A percentile compares a stretch with the other conserved stretches of the same genome.
These are phyloP conservation scores for Xylaria castorea DNA, from an alignment of 495 filamentous ascomycete genomes.

Conservation along the genomic window DNA sequence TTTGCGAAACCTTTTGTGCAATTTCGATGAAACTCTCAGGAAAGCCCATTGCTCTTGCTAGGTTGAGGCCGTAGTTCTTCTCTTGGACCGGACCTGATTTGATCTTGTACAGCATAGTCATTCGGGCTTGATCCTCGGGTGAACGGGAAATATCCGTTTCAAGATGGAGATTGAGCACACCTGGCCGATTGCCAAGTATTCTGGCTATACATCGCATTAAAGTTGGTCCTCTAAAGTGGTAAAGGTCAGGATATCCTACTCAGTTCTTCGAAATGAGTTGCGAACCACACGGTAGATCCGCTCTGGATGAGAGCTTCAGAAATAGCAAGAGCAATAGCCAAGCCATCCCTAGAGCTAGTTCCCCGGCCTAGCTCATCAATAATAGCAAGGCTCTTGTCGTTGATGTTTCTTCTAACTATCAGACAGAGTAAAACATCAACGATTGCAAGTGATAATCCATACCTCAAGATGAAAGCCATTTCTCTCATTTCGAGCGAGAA, in stretches of 20 bases:
- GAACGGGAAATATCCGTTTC: conserved; percentile 66
- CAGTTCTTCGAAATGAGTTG: conserved; percentile 88
- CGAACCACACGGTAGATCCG: conserved; percentile 83
- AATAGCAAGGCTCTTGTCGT: conserved; percentile 77
- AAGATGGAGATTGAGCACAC: conserved; percentile 83
- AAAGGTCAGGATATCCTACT: conserved; percentile 39
- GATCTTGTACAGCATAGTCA: conserved; percentile 89
- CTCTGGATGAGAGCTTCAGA: conserved; percentile 84
- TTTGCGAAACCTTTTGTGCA: conserved; percentile 68
- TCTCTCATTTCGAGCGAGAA: conserved; percentile 96
- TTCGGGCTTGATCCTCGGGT: conserved; percentile 52
- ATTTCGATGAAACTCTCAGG: conserved; percentile 69
- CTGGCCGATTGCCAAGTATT: conserved; percentile 73
- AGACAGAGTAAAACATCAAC: conserved; percentile 28
- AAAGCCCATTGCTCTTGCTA: conserved; percentile 79
- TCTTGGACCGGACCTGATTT: conserved; percentile 71
- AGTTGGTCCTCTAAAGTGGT: not conserved
- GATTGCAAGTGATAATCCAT: conserved; percentile 48
- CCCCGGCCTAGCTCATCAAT: conserved; percentile 94
- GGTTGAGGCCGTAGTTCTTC: conserved; percentile 77
- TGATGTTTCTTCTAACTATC: conserved; percentile 63
- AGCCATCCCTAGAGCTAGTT: conserved; percentile 86
- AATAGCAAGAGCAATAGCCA: conserved; percentile 87
- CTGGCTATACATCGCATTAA: conserved; percentile 51
- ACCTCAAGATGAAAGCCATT: conserved; percentile 85